Conservation (phyloP, 257 asterid genomes). For the Paraleonurus japonicus region DNA sequence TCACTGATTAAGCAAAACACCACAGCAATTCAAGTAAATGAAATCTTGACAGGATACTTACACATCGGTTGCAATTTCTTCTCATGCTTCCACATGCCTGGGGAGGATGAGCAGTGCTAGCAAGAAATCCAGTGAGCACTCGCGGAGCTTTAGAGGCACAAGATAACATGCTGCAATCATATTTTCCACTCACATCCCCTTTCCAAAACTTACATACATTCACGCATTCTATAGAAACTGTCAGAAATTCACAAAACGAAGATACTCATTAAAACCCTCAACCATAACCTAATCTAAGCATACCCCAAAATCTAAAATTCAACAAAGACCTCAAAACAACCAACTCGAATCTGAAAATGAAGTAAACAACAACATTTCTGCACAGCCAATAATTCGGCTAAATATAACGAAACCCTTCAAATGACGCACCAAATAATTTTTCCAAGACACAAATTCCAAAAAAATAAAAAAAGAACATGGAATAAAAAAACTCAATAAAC, state of each 20-base stretch:
- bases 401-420: background rate
- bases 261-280: background rate
- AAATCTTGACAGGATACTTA: conserved; percentile 37
- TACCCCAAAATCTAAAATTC: background rate
- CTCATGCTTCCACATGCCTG: conserved; percentile 45
- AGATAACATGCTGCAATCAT: conserved; percentile 64
- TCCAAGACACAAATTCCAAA: background rate
- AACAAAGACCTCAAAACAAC: conserved; percentile 4
- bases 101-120: conserved; percentile 69
- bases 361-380: conserved; percentile 11
- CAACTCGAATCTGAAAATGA: conserved; percentile 8
- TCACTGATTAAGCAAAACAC: background rate
- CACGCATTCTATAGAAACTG: conserved; percentile 81
- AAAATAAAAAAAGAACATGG: background rate
- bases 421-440: background rate
- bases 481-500: conserved; percentile 11
- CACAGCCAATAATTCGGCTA: conserved; percentile 27
- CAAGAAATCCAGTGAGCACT: conserved; percentile 76
- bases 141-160: conserved; percentile 88
- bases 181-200: conserved; percentile 64
- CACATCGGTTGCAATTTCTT: conserved; percentile 48
- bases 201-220: conserved; percentile 71
- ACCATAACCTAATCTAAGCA: background rate
- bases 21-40: background rate
- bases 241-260: conserved; percentile 23